Percentiles rank a stretch among this genome's conserved stretches.
Evolutionary conservation across 805 yeast species (phyloP).

Genomic region (Pichia californica): DNA sequence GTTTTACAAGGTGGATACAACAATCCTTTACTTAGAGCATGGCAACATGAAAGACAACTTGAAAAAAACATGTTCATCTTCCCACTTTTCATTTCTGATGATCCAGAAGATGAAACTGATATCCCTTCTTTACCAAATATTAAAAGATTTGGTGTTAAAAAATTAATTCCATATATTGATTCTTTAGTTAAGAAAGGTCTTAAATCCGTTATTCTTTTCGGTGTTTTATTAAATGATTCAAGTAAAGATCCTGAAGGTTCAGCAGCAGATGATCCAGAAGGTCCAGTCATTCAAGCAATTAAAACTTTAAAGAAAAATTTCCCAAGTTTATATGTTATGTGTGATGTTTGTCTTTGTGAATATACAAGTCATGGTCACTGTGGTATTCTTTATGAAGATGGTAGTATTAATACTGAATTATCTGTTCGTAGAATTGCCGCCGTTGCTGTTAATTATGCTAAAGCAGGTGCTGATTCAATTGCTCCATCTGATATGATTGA

Average conservation of each 20-base stretch:
- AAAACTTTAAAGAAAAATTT: conserved; percentile 55
- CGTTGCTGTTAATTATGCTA: conserved; percentile 91
- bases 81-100: conserved; percentile 82
- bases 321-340: conserved; percentile 81
- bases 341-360: conserved; percentile 96
- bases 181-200: conserved; percentile 75
- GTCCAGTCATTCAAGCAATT: conserved; percentile 85
- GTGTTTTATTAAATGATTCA: conserved; percentile 75
- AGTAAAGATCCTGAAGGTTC: conserved; percentile 78
- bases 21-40: conserved; percentile 79
- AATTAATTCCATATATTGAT: conserved; percentile 63
- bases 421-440: conserved; percentile 84
- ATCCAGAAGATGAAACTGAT: conserved; percentile 67
- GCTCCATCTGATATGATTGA: conserved; percentile 99
- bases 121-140: conserved; percentile 84
- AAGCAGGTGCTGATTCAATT: conserved; percentile 91
- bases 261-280: conserved; percentile 91
- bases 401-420: conserved; percentile 66
- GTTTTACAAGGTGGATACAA: conserved; percentile 91
- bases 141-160: conserved; percentile 79
- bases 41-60: conserved; percentile 86
- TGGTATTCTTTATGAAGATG: conserved; percentile 84
- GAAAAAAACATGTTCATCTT: conserved; percentile 86
- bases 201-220: conserved; percentile 81
- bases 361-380: conserved; percentile 98